Conservation (phyloP, 176 grass and related monocot genomes). For the Eragrostis curvula region DNA sequence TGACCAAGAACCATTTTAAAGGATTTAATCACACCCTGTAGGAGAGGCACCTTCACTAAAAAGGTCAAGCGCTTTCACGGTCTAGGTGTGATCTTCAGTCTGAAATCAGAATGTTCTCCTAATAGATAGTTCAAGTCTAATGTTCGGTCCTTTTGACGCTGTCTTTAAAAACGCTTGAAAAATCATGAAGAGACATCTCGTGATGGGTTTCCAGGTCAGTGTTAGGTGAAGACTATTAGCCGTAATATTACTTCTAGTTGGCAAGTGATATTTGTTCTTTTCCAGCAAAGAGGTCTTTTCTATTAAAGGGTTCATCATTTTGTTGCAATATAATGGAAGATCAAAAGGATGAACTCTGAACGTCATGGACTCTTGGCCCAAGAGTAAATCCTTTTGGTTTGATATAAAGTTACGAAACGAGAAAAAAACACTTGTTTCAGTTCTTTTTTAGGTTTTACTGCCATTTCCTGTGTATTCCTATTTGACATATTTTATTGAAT, state of each 20-base stretch:
- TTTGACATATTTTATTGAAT: not conserved
- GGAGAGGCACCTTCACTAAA: not conserved
- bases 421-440: not conserved
- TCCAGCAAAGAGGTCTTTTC: not conserved
- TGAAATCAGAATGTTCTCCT: conserved; percentile 15
- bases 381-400: not conserved
- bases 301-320: not conserved
- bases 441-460: not conserved
- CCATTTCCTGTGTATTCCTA: not conserved
- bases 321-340: not conserved
- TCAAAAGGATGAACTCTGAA: not conserved
- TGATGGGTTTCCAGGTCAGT: not conserved
- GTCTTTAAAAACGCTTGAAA: not conserved
- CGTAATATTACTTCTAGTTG: not conserved
- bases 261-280: not conserved
- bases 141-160: not conserved
- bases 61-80: not conserved
- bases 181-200: not conserved
- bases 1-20: not conserved
- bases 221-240: not conserved
- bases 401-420: not conserved
- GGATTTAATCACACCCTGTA: not conserved
- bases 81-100: not conserved
- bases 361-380: not conserved
- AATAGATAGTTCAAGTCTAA: not conserved